These are phyloP conservation scores for Arthrinium phaeospermum DNA, from an alignment of 2,329 filamentous ascomycete genomes.

Conservation along the genomic window DNA sequence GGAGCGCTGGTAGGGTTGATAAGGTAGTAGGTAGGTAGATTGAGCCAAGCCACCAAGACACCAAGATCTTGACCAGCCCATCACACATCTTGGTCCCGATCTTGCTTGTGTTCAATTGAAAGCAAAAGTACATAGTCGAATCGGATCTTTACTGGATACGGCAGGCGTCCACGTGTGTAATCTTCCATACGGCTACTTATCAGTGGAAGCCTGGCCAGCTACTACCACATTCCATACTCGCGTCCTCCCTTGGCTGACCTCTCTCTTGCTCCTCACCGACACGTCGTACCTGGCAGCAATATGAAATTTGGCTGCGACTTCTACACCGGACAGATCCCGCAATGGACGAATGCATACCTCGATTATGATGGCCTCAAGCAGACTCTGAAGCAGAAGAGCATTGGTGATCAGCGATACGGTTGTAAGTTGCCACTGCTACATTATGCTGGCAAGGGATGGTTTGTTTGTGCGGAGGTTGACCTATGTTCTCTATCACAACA, in stretches of 20 bases:
- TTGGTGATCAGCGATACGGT: not conserved
- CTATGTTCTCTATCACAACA: not conserved
- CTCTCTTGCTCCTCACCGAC: constrained; percentile 2
- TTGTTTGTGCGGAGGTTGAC: not conserved
- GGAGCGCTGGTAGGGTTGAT: not conserved
- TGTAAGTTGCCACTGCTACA: constrained; percentile 4
- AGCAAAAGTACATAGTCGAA: not conserved
- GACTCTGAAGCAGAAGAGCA: constrained; percentile 17
- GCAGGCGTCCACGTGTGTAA: not conserved
- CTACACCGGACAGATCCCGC: constrained; percentile 19
- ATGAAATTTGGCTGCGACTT: constrained; percentile 26
- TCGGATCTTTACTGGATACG: not conserved
- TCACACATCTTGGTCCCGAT: not conserved
- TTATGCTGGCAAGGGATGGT: not conserved
- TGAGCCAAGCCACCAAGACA: constrained; percentile 11
- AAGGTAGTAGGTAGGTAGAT: not conserved
- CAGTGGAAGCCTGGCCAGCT: not conserved
- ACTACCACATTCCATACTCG: not conserved
- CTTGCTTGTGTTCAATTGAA: not conserved
- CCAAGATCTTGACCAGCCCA: constrained; percentile 2
- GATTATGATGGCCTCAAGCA: constrained; percentile 24
- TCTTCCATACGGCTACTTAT: not conserved
- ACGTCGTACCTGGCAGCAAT: constrained; percentile 15
- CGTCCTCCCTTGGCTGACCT: not conserved
- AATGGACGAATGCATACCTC: constrained; percentile 25